Evolutionary conservation across 495 filamentous ascomycete genomes (phyloP), one percentile per base, ranked within the genome.

Genomic region (Evernia prunastri): DNA sequence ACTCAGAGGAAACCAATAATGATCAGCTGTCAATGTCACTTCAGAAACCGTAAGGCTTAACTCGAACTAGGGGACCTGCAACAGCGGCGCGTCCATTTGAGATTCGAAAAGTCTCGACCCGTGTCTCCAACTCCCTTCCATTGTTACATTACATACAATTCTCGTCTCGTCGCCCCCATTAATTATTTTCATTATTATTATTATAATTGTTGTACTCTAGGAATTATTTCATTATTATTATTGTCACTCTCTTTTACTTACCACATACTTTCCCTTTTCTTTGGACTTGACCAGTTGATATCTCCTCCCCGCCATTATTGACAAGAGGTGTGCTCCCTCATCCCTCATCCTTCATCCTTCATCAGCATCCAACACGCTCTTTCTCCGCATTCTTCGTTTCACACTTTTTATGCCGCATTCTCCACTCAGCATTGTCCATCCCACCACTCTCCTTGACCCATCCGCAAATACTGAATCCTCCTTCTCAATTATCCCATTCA

Each of bases 351-450:
- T n/a, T n/a, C n/a, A n/a, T n/a, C n/a, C n/a, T n/a, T n/a, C 0
- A 53, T 31, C 49, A 31, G 1, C 27, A 31, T 13, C 49, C 49
- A 53, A 45, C 60, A 63, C 33, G 53, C 60, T 33, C 56, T 45
- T 40, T 31, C 37, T 45, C 31, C 27, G 25, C 47, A 39, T 42
- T 53, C 29, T 40, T 23, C 11, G 51, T 63, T 56, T 43, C 60
- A 63, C 60, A 63, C 20, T 51, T 63, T 33, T 18, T n/a, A 31
- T 54, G 60, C 60, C 60, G 36, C 51, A 56, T 63, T 36, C 25
- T 63, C 51, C 39, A 35, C 51, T n/a, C 25, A 39, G 33, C 8
- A 31, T 42, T 27, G 31, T 42, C 51, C 27, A 29, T 63, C 51
- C 39, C 37, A 40, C 37, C 51, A 29, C 49, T 36, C 43, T 63